Evolutionary conservation across 768 basidiomycete genomes (phyloP).

Genomic region (Trichaptum fuscoviolaceum): DNA sequence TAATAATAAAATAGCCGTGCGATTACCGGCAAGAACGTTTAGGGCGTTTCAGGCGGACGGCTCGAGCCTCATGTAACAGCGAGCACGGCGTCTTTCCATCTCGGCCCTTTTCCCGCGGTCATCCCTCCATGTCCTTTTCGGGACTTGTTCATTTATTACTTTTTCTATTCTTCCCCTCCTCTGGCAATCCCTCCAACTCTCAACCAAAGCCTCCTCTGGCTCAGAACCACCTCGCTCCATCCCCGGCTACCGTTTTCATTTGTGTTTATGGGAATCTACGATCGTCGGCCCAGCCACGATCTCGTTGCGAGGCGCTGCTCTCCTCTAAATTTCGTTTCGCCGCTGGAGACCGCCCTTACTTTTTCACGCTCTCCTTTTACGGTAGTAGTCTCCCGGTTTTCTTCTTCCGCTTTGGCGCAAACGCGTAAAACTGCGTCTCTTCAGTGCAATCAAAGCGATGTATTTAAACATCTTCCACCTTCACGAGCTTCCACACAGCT

Average conservation of each 20-base stretch:
- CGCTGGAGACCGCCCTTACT: not conserved
- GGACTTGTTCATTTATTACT: not conserved
- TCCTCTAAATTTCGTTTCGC: not conserved
- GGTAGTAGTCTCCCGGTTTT: not conserved
- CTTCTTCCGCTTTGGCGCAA: not conserved
- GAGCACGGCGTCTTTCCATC: conserved; percentile 5
- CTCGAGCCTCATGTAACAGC: conserved; percentile 2
- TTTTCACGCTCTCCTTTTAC: not conserved
- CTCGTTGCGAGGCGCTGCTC: not conserved
- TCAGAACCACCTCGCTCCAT: too few relatives aligned
- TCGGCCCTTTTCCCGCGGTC: not conserved
- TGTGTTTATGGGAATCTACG: not conserved
- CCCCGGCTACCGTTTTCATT: too few relatives aligned
- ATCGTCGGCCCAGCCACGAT: not conserved
- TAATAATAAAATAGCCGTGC: conserved; percentile 3
- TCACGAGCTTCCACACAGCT: not conserved
- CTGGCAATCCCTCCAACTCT: too few relatives aligned
- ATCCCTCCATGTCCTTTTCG: not conserved
- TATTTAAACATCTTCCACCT: not conserved
- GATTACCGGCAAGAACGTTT: conserved; percentile 5
- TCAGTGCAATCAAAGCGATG: not conserved
- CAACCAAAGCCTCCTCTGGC: too few relatives aligned
- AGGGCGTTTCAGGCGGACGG: conserved; percentile 3
- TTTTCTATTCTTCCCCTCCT: not conserved
- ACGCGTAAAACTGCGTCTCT: too few relatives aligned